Evolutionary conservation across 257 asterid genomes (phyloP).

Genomic region (Rubia yunnanensis): DNA sequence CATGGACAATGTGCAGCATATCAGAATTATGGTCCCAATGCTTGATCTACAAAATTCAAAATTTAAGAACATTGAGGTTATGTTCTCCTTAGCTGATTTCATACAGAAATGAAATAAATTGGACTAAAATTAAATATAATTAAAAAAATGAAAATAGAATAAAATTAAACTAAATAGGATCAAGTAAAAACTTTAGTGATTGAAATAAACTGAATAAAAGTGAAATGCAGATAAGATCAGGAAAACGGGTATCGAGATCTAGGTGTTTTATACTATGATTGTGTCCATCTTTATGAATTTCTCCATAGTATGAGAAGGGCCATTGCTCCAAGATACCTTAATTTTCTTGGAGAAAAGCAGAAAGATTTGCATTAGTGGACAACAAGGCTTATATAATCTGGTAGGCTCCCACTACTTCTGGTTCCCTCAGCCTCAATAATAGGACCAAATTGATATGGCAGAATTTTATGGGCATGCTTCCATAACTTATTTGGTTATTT

Average conservation of each 20-base stretch:
- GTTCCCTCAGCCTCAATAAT: constrained; percentile 9
- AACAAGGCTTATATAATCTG: background rate
- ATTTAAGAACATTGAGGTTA: background rate
- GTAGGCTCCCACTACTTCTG: constrained; percentile 13
- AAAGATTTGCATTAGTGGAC: constrained; percentile 2
- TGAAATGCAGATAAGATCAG: no score
- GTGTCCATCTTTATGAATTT: no score
- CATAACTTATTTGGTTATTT: background rate
- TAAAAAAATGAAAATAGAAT: no score
- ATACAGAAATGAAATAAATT: no score
- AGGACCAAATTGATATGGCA: background rate
- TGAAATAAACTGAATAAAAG: no score
- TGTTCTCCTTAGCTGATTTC: no score
- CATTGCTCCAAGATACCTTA: background rate
- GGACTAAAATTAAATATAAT: no score
- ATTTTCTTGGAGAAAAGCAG: background rate
- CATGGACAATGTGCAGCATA: constrained; percentile 34
- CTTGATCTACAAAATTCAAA: constrained; percentile 32
- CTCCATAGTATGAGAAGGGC: no score
- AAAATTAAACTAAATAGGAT: no score
- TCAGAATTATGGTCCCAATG: constrained; percentile 36
- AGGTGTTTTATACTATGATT: no score
- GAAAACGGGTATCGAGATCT: no score
- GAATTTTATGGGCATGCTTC: constrained; percentile 1
- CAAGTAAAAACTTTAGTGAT: no score